Base-by-base conservation (phyloP, 805 yeast genomes). In the Myxozyma nipponensis region DNA sequence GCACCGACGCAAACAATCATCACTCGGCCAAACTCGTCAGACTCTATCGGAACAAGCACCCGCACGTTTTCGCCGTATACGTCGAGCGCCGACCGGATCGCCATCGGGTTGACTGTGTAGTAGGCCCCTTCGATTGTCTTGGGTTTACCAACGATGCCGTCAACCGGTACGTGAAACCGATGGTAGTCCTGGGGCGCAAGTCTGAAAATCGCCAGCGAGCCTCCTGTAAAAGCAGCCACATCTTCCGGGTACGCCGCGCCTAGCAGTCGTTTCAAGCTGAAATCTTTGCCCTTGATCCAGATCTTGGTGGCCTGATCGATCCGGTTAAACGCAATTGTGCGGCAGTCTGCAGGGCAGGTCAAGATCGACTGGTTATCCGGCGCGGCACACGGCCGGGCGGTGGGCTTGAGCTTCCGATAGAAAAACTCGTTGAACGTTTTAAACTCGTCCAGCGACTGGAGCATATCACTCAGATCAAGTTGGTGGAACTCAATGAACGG, bases 161-260 rank as follows among this genome's bases (percentile, higher is more conserved):
- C 77, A 1, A 93, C 90, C 0, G 97, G 96, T 15, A 80, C 76
- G 66, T 91, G 98, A 67, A 91, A 90, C 40, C 98, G 72, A 64
- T 91, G 98, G 63, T 91, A 91, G 66, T 91, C 98, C 65, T 91
- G 98, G 1, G 98, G 98, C 0, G 98, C 98, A 39, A 91, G 71
- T 50, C 98, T 71, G 66, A 91, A 91, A 1, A 91, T 78, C 0
- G 84, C 90, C 39, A 90, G 67, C 2, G 89, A 72, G 38, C 88
- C 84, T 15, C 71, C 66, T 6, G 66, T 60, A 56, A 77, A 78
- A 9, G 57, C 54, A 10, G 62, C 59, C 4, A 60, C 71, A 15
- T 64, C 55, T 1, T 64, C 63, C 35, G 77, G 72, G 35, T 68
- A 66, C 26, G 72, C 70, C 3, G 68, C 66, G 3, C 75, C 71